Evolutionary conservation across 78 protist genomes (phyloP).

Genomic region (Dictyostelium purpureum): DNA sequence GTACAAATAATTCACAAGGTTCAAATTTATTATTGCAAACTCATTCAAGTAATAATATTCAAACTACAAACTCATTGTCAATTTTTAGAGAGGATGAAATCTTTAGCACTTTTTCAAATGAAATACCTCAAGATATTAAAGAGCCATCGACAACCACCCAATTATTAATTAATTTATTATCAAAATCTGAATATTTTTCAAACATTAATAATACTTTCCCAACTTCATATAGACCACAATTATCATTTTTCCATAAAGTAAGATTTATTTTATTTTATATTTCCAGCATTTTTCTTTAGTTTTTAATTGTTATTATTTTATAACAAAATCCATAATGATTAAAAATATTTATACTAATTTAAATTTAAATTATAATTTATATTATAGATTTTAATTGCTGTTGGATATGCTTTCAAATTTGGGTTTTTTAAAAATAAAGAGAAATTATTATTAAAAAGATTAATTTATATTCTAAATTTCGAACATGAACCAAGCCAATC

Average conservation of each 20-base stretch:
- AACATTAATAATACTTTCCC: neutral
- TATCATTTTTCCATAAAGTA: slow-evolving; percentile 56
- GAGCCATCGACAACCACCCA: slow-evolving; percentile 31
- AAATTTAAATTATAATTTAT: no score
- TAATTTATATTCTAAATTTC: slow-evolving; percentile 1
- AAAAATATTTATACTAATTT: no score
- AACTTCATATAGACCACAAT: slow-evolving; percentile 30
- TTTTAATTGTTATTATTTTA: no score
- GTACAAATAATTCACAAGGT: neutral
- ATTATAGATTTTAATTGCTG: slow-evolving; percentile 38
- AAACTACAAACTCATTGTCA: neutral
- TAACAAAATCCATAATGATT: no score
- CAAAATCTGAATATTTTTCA: slow-evolving; percentile 24
- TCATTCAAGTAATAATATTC: neutral
- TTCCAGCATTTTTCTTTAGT: no score
- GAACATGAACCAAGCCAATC: neutral
- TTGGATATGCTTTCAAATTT: slow-evolving; percentile 61
- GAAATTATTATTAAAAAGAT: slow-evolving; percentile 7
- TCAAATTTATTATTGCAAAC: no score
- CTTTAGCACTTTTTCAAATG: slow-evolving; percentile 10
- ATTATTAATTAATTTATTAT: slow-evolving; percentile 26
- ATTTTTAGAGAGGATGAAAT: slow-evolving; percentile 31
- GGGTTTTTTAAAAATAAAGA: slow-evolving; percentile 73
- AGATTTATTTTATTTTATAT: no score
- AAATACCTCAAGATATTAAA: neutral